These are phyloP conservation scores for Telfairia occidentalis DNA, from an alignment of 331 rosid genomes.

Conservation along the genomic window DNA sequence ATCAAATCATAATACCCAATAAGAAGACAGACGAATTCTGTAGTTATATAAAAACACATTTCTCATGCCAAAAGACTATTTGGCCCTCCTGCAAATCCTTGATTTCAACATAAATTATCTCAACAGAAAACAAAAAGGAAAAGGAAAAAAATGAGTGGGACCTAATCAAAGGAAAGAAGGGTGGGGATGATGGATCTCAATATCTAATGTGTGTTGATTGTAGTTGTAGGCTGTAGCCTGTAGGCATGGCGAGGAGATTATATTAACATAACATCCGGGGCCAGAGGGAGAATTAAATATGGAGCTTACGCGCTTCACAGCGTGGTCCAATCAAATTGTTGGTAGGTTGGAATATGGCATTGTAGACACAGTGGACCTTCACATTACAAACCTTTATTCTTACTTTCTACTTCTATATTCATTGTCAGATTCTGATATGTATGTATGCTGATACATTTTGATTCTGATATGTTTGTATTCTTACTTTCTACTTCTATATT, in stretches of 20 bases:
- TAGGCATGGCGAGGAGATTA: neutral
- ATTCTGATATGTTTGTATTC: too few relatives aligned
- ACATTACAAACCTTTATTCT: neutral
- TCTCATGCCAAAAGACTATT: neutral
- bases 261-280: neutral
- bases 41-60: neutral
- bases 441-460: too few relatives aligned
- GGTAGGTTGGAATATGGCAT: neutral
- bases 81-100: neutral
- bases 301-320: neutral
- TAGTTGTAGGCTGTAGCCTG: too few relatives aligned
- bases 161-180: neutral
- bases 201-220: too few relatives aligned
- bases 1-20: neutral
- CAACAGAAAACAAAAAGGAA: too few relatives aligned
- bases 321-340: conserved; percentile 5
- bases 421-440: neutral
- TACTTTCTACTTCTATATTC: neutral
- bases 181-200: too few relatives aligned
- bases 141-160: too few relatives aligned
- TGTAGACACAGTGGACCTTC: too few relatives aligned
- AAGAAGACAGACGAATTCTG: neutral
- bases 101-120: too few relatives aligned
- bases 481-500: neutral
- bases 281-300: neutral